These are phyloP conservation scores for carrot (Daucus carota) DNA, from an alignment of 129 eudicot genomes.

Conservation along the genomic window DNA sequence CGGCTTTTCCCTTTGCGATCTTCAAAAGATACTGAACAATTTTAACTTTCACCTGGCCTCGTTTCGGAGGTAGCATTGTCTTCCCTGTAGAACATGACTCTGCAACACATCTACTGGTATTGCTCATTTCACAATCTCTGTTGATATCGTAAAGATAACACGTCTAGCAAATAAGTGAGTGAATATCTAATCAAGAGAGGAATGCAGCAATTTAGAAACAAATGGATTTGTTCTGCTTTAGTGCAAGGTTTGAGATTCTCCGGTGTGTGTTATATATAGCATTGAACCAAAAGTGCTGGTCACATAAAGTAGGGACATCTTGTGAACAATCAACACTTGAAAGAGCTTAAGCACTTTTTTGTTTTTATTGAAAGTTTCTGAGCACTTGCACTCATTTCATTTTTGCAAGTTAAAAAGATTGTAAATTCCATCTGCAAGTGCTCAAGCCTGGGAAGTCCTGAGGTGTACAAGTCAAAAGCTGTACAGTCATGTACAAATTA, in stretches of 20 bases:
- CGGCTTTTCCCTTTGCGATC: neutral
- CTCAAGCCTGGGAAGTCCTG: no score
- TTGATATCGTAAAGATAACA: neutral
- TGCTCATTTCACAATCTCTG: neutral
- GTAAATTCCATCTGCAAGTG: no score
- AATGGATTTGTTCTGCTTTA: neutral
- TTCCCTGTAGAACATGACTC: neutral
- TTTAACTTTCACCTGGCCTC: constrained; percentile 24
- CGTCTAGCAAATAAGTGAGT: neutral
- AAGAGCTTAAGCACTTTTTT: no score
- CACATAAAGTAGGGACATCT: no score
- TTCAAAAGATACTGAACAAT: constrained; percentile 7
- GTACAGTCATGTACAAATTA: no score
- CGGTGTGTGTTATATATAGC: neutral
- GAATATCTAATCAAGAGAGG: neutral
- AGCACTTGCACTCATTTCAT: no score
- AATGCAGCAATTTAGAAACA: neutral
- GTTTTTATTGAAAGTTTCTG: no score
- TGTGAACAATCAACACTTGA: no score
- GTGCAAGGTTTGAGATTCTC: neutral
- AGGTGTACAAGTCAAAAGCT: no score
- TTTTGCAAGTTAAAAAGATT: no score
- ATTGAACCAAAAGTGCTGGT: no score
- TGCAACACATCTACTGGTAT: neutral
- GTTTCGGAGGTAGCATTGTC: constrained; percentile 19